Evolutionary conservation across 352 stramenopile genomes (phyloP), one percentile per base, ranked within the genome.

Genomic region (Thalassiosira mediterranea): DNA sequence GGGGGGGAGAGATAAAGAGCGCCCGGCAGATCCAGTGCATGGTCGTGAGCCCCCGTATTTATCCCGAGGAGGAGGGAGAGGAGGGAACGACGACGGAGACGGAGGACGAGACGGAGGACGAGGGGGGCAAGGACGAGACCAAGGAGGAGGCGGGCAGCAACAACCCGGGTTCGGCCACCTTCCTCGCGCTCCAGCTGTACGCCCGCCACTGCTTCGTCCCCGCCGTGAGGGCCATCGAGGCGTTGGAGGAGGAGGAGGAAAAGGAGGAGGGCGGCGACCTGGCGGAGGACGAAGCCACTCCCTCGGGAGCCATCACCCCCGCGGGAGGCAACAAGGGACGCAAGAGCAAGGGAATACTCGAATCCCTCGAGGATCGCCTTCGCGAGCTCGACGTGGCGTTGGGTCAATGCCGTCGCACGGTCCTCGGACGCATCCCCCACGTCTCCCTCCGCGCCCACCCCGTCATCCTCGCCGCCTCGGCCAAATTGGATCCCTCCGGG

Each of bases 201-300:
- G 88, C 87, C 0, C 69, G 84, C 3, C 82, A 93, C 57, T 86
- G 83, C 54, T 93, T 93, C 58, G 71, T 89, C 40, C 87, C 87
- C 10, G 82, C 87, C 34, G 72, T 93, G 15, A 42, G 75, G n/a
- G 72, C 77, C 0, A 68, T 83, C 19, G 54, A 82, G 19, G 76
- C 61, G 11, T 31, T 76, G 40, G 62, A 77, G 51, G 44, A 65
- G 17, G 75, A 72, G 44, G 63, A 78, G 42, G 64, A 76, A 51
- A 62, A 76, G 52, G 66, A 52, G 17, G 59, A 67, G 15, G 70
- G 49, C 15, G 57, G 37, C 5, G 70, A 46, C 1, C 21, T 23
- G 44, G 7, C 38, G 23, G 26, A 7, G 7, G 68, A 46, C 4
- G 69, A 63, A 8, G 69, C 42, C 2, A n/a, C 56, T 5, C 13